Base-by-base conservation (phyloP, 305 asterid species). In the Rubia tinctorum region DNA sequence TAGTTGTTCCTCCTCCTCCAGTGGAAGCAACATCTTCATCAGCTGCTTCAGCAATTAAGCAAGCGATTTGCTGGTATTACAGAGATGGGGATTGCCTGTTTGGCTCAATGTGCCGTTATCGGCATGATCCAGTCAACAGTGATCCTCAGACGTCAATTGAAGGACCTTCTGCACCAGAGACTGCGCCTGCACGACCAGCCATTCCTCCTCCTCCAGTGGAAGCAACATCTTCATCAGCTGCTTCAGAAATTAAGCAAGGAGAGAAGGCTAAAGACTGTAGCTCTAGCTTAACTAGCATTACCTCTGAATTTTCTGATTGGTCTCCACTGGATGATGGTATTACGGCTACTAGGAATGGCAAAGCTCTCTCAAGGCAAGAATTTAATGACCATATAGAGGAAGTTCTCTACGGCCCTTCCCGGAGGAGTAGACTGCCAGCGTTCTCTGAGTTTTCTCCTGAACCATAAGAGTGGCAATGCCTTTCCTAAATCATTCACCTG, bases 391-490 rank as follows among this genome's bases (percentile, higher is more conserved):
- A 18, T 20, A 55, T 55, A 55, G 25, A 55, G 27, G 25, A 12
- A 55, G 61, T 23, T 55, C 61, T 55, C 61, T n/a, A 55, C 61
- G 27, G 61, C 61, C 61, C 61, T 55, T 55, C 61, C 20, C 61
- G 8, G 12, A 55, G 61, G 25, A 55, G 61, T 23, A 55, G 61
- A 55, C 20, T n/a, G 25, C 25, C 61, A 7, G 61, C 15, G 4
- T 55, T 55, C 25, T 0, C 25, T 55, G 25, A 55, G 61, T n/a
- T 53, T n/a, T 49, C 20, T 8, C 22, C 60, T 53, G 60, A 55
- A 55, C 61, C 61, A 55, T 23, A 7, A 7, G 61, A 55, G 61
- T 8, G 7, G 61, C 11, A 55, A 55, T 18, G 61, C 25, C 61
- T 55, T 55, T 55, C 61, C 20, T 55, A 5, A 55, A 55, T 17